Base-by-base conservation (phyloP, 306 rosid species). In the Prunus davidiana region DNA sequence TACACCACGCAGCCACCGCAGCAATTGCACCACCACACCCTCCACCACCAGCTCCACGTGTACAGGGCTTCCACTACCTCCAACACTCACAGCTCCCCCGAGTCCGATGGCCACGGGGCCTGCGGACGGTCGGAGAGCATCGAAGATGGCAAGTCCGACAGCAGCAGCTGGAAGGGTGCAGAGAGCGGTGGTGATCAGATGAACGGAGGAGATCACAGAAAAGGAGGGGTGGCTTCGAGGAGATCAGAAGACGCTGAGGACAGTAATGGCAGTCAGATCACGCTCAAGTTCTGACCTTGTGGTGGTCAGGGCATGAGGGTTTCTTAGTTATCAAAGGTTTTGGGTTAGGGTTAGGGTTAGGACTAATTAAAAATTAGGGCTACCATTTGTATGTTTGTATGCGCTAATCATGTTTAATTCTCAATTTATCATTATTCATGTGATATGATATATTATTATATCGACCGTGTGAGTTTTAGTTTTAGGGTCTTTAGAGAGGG, bases 141-240 rank as follows among this genome's bases (percentile, higher is more conserved):
- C 0, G 99, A 92, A 80, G 97, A 92, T 6, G 98, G 98, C 16
- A 96, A 96, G 75, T 96, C 97, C 12, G 99, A 91, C 24, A 92
- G 98, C 78, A 85, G 93, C 69, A 96, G 99, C 93, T 96, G 98
- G 98, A 96, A 89, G 73, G 98, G 85, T 0, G 57, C 69, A 18
- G 99, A 93, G 79, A 96, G 97, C 63, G 90, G 91, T 10, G 97
- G 41, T 13, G 65, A 61, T 25, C 65, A 93, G 49, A 87, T 86
- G 28, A 81, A 73, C 2, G 82, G 79, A 0, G 93, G 86, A 13
- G 89, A 83, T 28, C 91, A 87, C 68, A 83, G 88, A 27, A 91
- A 88, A 72, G 88, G 91, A 70, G 90, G 90, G 32, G 41, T 95
- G 71, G 81, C 73, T n/a, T 83, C 83, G 1, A 77, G 85, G 11